Evolutionary conservation across 1,284 basidiomycete genomes (phyloP).

Genomic region (Fomitopsis pinicola): DNA sequence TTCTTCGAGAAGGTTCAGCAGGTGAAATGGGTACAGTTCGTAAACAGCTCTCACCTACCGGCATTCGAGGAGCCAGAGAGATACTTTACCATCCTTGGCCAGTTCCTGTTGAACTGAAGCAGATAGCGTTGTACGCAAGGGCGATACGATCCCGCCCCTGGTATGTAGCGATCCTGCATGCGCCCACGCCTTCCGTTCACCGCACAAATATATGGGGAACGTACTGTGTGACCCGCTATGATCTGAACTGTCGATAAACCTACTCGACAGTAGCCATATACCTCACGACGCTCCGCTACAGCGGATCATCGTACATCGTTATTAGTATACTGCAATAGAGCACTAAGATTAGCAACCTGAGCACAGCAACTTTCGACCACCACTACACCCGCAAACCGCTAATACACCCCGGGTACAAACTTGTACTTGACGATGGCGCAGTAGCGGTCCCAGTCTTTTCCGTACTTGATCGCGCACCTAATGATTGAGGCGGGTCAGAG

Average conservation of each 20-base stretch:
- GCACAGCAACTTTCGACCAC: too few species aligned
- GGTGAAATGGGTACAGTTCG: conserved; percentile 26
- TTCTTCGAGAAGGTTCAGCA: conserved; percentile 22
- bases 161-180: too few species aligned
- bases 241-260: too few species aligned
- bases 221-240: too few species aligned
- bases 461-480: conserved; percentile 89
- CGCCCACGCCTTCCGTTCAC: too few species aligned
- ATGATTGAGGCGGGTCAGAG: conserved; percentile 10
- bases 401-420: conserved; percentile 80
- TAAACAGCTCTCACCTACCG: conserved; percentile 26
- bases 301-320: too few species aligned
- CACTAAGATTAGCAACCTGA: too few species aligned
- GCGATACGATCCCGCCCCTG: too few species aligned
- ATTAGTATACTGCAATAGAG: too few species aligned
- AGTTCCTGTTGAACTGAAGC: conserved; percentile 16
- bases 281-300: too few species aligned
- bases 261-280: too few species aligned
- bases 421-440: conserved; percentile 84
- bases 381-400: neutral
- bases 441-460: conserved; percentile 92
- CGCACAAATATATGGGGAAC: too few species aligned
- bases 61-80: conserved; percentile 27
- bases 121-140: neutral
- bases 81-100: conserved; percentile 21